Evolutionary conservation across 352 stramenopile species (phyloP), one percentile per base, ranked within the genome.

Genomic region (Sclerospora graminicola): DNA sequence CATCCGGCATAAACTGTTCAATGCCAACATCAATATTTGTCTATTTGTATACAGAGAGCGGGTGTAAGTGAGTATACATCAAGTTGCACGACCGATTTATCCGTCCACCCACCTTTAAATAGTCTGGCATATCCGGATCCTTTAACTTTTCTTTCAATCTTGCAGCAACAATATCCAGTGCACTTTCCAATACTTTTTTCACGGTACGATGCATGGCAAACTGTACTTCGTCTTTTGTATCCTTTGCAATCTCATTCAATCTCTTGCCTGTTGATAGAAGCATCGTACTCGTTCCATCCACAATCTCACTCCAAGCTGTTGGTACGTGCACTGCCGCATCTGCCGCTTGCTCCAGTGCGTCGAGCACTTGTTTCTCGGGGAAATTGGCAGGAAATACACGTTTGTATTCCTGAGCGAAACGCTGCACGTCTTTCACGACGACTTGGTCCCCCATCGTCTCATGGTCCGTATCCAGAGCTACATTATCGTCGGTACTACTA

Each of bases 1-100:
- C 78, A 43, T 94, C 82, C 2, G 79, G 79, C 61, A 94, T 87
- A 46, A 94, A 89, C 48, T 88, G 75, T 33, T 91, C 73, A 23
- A 94, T 82, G 18, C 73, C 74, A 24, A 83, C 57, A 41, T 94
- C 82, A 46, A 93, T 90, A 48, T 90, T 88, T 26, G 51, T 68
- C 67, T 75, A 32, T 1, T 7, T 3, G 6, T 3, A 61, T 3
- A 26, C 4, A 26, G 21, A 26, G 21, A 26, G 21, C 21, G 21
- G 21, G 21, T 26, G 21, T 26, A 26, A 7, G 21, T 26, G 6
- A 7, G 21, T 26, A 26, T 26, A 26, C 21, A 3, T 26, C 21
- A 7, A 6, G 3, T 7, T 26, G 6, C 21, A 26, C 21, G n/a
- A n/a, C n/a, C n/a, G n/a, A 26, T 26, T 6, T 6, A 26, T 3